Base-by-base conservation (phyloP, 2,329 filamentous ascomycete genomes). In the Cercospora citrullina region DNA sequence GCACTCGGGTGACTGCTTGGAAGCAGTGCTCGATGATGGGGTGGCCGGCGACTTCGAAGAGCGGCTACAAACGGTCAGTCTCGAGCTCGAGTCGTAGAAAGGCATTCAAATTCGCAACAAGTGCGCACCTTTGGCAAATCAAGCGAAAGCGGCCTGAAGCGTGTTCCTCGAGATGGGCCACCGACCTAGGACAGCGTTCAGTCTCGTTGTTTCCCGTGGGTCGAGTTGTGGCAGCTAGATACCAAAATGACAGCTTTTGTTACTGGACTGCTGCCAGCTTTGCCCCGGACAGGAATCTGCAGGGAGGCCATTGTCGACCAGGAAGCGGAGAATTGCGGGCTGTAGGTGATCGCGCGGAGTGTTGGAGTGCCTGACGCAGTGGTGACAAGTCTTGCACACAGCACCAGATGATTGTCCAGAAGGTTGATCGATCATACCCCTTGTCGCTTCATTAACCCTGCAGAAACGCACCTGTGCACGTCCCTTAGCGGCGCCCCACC, bases 21-120 rank as follows among this genome's bases (percentile, higher is more conserved):
- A 99, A 88, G 85, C 94, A 97, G 86, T 99, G 95, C 87, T 94
- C 94, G 84, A 98, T 93, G 84, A 99, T 98, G 75, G 94, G 93
- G 82, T 99, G 95, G 75, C 95, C 95, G 74, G 95, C 95, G 78
- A 99, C 93, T 81, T 97, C 94, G 84, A 99, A 98, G 75, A 99
- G 91, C 72, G 95, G 95, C 93, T 96, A 69, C 62, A 12, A 39
- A 18, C 8, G 21, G 30, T 68, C 42, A 71, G 58, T 45, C 26
- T 39, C 1, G 7, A 30, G 4, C 28, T 30, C 14, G 48, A 31
- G 26, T 30, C 28, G 45, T 18, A n/a, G 5, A 45, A 23, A 10
- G 26, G 21, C 9, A 36, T 57, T 30, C 61, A 10, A n/a, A 26
- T 26, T 10, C 28, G 28, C 23, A 23, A 63, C 36, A 6, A 14